Evolutionary conservation across 768 basidiomycete species (phyloP).

Genomic region (Phlegmacium glaucopus): DNA sequence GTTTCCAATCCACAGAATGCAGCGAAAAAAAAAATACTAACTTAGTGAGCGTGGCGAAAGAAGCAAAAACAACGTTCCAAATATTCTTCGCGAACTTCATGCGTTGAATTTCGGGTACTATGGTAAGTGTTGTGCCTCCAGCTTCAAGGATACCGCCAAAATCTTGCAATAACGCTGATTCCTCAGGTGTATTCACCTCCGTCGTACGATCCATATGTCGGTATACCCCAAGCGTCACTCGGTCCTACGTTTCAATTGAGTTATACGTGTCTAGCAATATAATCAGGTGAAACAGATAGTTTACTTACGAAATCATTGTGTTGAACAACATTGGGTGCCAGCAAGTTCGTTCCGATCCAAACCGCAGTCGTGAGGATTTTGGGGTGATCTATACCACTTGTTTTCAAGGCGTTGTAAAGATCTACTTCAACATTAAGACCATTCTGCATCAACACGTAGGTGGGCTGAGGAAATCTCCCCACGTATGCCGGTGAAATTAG

Average conservation of each 20-base stretch:
- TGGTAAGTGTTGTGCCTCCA: conserved; percentile 44
- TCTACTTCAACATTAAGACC: conserved; percentile 69
- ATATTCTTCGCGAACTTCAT: conserved; percentile 62
- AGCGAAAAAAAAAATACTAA: conserved; percentile 13
- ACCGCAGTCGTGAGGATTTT: conserved; percentile 53
- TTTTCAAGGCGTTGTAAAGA: conserved; percentile 49
- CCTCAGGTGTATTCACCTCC: conserved; percentile 38
- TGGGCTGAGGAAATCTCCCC: conserved; percentile 46
- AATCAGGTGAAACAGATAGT: background rate
- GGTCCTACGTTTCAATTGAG: too few relatives aligned
- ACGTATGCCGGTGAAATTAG: conserved; percentile 48
- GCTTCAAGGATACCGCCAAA: conserved; percentile 40
- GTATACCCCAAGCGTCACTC: conserved; percentile 44
- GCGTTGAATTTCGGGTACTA: conserved; percentile 60
- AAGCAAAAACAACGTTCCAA: conserved; percentile 59
- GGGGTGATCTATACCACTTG: conserved; percentile 39
- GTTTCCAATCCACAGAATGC: too few relatives aligned
- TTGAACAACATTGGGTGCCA: conserved; percentile 43
- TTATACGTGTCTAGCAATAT: too few relatives aligned
- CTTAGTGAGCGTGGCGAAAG: conserved; percentile 47
- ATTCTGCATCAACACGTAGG: conserved; percentile 66
- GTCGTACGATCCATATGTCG: conserved; percentile 39
- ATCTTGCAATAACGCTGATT: conserved; percentile 39
- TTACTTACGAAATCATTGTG: conserved; percentile 49
- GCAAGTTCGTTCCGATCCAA: conserved; percentile 51